Percentiles rank a stretch among this genome's conserved stretches.
phyloP scores from a whole-genome alignment of 495 filamentous ascomycete genomes.

The Xylaria venustula region DNA sequence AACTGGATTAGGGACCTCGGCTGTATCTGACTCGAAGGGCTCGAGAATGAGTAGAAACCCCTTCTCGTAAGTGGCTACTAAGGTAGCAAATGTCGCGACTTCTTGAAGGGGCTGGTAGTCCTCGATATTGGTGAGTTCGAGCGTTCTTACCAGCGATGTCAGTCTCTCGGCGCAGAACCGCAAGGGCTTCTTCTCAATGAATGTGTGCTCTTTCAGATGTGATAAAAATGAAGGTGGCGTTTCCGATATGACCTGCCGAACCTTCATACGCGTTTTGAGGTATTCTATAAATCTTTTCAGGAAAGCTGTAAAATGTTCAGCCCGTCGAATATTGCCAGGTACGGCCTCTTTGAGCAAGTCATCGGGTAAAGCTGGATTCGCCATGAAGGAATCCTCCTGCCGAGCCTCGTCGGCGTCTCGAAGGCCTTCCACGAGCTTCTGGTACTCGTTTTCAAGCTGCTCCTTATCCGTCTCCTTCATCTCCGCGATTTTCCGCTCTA shows the following conservation, averaged over 20 bases:
- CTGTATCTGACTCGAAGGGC: constrained; percentile 92
- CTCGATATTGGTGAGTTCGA: constrained; percentile 96
- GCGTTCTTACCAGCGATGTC: constrained; percentile 89
- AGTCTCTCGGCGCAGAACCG: constrained; percentile 92
- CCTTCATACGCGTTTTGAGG: constrained; percentile 97
- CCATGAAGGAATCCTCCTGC: constrained; percentile 94
- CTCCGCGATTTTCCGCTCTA: constrained; percentile 85
- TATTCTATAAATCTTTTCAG: constrained; percentile 97
- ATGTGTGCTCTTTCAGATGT: constrained; percentile 92
- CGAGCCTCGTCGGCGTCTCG: constrained; percentile 82
- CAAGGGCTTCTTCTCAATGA: constrained; percentile 96
- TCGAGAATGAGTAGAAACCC: constrained; percentile 95
- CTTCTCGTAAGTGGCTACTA: constrained; percentile 96
- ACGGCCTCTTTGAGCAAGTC: constrained; percentile 90
- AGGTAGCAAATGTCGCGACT: constrained; percentile 97
- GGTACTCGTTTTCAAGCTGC: constrained; percentile 92
- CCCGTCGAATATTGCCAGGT: constrained; percentile 92
- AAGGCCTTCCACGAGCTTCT: constrained; percentile 91
- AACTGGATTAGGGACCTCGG: constrained; percentile 92
- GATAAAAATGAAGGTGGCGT: constrained; percentile 91
- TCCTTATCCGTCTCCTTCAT: constrained; percentile 91
- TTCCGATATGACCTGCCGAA: constrained; percentile 93
- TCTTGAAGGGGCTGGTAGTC: constrained; percentile 97
- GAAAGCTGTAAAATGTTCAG: constrained; percentile 95
- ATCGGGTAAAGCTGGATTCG: constrained; percentile 84